Conservation (phyloP, 768 basidiomycete genomes). For the Leccinum disarticulatum region DNA sequence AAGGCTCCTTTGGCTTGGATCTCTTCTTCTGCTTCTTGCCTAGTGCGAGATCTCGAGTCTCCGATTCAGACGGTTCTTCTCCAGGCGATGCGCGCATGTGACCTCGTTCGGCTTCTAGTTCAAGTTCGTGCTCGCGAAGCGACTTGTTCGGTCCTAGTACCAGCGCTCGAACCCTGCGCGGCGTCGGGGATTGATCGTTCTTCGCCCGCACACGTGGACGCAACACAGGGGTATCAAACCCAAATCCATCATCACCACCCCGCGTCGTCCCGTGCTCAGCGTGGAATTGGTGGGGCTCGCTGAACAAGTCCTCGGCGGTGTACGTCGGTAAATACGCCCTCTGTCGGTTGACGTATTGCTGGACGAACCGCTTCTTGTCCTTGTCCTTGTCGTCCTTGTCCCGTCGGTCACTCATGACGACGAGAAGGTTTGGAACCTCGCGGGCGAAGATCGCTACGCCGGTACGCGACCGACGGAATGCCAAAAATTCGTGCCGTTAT, state of each 20-base stretch:
- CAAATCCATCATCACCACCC: constrained; percentile 29
- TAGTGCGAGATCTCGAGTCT: constrained; percentile 3
- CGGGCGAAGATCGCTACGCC: background rate
- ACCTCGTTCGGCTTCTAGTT: background rate
- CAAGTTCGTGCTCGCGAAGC: background rate
- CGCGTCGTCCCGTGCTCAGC: background rate
- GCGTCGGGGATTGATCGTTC: constrained; percentile 10
- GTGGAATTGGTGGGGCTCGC: constrained; percentile 15
- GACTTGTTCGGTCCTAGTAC: background rate
- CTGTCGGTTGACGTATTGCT: constrained; percentile 52
- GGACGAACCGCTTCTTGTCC: constrained; percentile 35
- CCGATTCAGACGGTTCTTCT: background rate
- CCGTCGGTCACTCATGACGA: constrained; percentile 23
- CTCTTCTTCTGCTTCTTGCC: constrained; percentile 22
- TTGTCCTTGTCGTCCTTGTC: constrained; percentile 20
- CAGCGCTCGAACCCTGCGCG: background rate
- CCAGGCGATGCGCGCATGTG: background rate
- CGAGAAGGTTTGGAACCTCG: background rate
- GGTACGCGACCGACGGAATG: background rate
- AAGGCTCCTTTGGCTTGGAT: constrained; percentile 23
- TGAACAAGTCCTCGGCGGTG: constrained; percentile 38
- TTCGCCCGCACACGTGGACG: constrained; percentile 41
- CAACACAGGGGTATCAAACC: constrained; percentile 57
- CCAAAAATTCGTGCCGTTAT: background rate
- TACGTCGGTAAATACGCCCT: constrained; percentile 43